Percentiles rank a stretch among this genome's conserved stretches.
phyloP scores from a whole-genome alignment of 2,329 filamentous ascomycete species.

The Dactylellina cionopaga region DNA sequence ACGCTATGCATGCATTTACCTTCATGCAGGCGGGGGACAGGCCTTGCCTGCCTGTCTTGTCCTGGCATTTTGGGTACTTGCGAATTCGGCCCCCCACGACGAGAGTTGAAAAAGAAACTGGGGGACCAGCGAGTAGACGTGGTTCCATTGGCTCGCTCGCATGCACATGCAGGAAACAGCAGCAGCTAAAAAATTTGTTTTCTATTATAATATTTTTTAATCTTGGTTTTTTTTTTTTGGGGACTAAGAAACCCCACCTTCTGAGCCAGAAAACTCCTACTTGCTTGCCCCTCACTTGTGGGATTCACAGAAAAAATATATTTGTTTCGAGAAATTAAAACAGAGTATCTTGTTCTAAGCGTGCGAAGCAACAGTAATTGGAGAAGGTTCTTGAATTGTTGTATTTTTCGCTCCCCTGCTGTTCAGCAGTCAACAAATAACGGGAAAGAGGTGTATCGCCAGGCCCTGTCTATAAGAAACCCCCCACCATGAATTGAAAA shows the following conservation, averaged over 20 bases:
- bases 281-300: constrained; percentile 53
- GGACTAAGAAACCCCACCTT: constrained; percentile 34
- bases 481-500: constrained; percentile 34
- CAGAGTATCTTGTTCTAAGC: constrained; percentile 52
- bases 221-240: constrained; percentile 39
- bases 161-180: constrained; percentile 45
- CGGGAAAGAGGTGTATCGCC: constrained; percentile 21
- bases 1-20: constrained; percentile 43
- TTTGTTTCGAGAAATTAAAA: constrained; percentile 4
- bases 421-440: constrained; percentile 7
- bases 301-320: neutral
- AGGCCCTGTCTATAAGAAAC: constrained; percentile 38
- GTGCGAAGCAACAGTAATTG: constrained; percentile 22
- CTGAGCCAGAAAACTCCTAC: constrained; percentile 54
- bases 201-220: constrained; percentile 34
- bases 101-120: constrained; percentile 50
- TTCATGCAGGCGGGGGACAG: constrained; percentile 32
- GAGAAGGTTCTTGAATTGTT: constrained; percentile 8
- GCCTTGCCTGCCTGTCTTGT: constrained; percentile 28
- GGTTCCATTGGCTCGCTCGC: constrained; percentile 52
- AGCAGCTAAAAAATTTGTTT: constrained; percentile 16
- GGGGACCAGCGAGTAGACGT: constrained; percentile 34
- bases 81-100: constrained; percentile 35
- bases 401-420: constrained; percentile 5
- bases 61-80: constrained; percentile 30